These are phyloP conservation scores for Carex sylvatica DNA, from an alignment of 202 grass and related monocot species.

Conservation along the genomic window DNA sequence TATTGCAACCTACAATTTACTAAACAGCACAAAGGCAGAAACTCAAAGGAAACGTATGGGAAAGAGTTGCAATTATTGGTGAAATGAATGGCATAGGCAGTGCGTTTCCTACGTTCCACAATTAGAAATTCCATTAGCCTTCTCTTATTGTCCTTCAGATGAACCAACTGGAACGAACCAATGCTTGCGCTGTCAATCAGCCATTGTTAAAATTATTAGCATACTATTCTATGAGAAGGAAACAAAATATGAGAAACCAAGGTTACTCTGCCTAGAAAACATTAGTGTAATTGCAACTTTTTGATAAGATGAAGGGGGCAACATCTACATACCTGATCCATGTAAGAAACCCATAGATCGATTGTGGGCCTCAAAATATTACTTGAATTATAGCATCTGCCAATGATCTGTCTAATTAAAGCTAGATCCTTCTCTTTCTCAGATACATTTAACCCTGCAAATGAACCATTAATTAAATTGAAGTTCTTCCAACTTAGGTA, in stretches of 20 bases:
- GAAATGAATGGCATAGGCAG: not conserved
- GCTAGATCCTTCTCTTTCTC: conserved; percentile 20
- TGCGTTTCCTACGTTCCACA: not conserved
- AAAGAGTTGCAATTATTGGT: not conserved
- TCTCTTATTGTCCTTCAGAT: not conserved
- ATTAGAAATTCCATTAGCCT: not conserved
- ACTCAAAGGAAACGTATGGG: not conserved
- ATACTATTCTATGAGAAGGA: not conserved
- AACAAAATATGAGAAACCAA: not conserved
- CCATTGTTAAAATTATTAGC: not conserved
- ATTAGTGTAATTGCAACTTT: not conserved
- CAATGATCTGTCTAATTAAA: not conserved
- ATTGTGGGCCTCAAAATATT: not conserved
- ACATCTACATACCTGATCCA: not conserved
- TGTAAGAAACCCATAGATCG: not conserved
- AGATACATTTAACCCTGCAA: not conserved
- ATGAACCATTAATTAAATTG: conserved; percentile 9
- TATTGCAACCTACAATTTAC: not conserved
- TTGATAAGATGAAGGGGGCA: not conserved
- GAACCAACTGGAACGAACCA: not conserved
- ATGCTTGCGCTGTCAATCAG: not conserved
- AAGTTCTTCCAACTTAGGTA: not conserved
- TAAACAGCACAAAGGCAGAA: not conserved
- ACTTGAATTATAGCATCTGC: conserved; percentile 6
- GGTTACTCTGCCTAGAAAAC: not conserved